phyloP scores from a whole-genome alignment of 139 green algal species.

The Coelastrella sp. region DNA sequence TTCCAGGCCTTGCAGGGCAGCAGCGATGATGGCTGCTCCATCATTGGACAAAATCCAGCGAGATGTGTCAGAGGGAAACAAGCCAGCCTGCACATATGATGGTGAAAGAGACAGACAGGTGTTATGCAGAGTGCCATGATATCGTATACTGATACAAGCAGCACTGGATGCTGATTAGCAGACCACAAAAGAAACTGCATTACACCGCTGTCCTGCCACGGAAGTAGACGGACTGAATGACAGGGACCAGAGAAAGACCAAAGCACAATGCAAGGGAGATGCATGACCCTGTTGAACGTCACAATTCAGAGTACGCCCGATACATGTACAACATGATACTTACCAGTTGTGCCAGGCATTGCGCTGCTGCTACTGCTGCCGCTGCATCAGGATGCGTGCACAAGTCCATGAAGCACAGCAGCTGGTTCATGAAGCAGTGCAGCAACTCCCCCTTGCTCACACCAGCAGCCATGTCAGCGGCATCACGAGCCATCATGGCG shows the following conservation, averaged over 20 bases:
- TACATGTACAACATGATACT: not conserved
- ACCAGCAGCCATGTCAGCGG: constrained; percentile 31
- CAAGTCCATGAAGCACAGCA: constrained; percentile 62
- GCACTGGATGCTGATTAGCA: too few species aligned
- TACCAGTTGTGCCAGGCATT: constrained; percentile 57
- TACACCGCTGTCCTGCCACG: too few species aligned
- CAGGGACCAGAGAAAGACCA: too few species aligned
- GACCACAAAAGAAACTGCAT: too few species aligned
- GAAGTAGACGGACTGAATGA: too few species aligned
- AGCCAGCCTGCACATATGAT: constrained; percentile 52
- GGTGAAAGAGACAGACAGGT: too few species aligned
- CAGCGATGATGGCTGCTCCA: constrained; percentile 43
- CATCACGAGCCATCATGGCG: constrained; percentile 56
- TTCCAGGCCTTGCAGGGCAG: constrained; percentile 56
- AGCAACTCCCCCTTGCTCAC: constrained; percentile 32
- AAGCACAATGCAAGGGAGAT: too few species aligned
- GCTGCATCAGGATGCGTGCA: constrained; percentile 59
- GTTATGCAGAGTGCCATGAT: too few species aligned
- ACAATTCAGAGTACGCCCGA: too few species aligned
- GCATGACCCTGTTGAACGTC: too few species aligned
- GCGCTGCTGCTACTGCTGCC: constrained; percentile 52
- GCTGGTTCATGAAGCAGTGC: constrained; percentile 41
- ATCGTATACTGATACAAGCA: too few species aligned
- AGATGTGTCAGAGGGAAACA: constrained; percentile 54
- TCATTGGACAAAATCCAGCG: constrained; percentile 63